phyloP scores from a whole-genome alignment of 2,329 filamentous ascomycete species.

The Cordyceps militaris region DNA sequence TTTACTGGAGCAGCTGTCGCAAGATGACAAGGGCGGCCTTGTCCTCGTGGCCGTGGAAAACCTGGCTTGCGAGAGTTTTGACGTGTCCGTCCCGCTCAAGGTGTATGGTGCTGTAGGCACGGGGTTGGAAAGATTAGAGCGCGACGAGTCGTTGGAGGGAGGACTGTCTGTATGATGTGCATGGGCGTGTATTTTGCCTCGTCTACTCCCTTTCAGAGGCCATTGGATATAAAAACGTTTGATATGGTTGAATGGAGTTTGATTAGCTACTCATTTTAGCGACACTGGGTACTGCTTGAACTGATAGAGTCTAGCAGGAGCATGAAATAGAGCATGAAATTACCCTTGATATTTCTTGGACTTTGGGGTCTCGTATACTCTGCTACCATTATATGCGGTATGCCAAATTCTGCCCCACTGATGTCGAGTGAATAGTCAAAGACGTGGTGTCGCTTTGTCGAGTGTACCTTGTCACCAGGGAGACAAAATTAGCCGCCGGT shows the following conservation, averaged over 20 bases:
- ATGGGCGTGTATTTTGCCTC: background rate
- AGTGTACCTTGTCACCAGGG: too few relatives aligned
- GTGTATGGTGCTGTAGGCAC: slow-evolving; percentile 64
- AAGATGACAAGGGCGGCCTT: slow-evolving; percentile 67
- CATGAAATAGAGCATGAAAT: background rate
- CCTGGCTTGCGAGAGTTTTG: slow-evolving; percentile 80
- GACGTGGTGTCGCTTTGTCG: too few relatives aligned
- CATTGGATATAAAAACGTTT: slow-evolving; percentile 8
- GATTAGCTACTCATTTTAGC: background rate
- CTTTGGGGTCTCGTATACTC: too few relatives aligned
- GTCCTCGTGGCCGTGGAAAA: slow-evolving; percentile 73
- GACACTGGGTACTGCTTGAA: background rate
- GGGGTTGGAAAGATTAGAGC: slow-evolving; percentile 48
- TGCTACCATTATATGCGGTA: too few relatives aligned
- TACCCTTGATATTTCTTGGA: background rate
- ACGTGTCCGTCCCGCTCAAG: slow-evolving; percentile 75
- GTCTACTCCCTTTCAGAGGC: background rate
- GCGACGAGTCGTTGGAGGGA: slow-evolving; percentile 46
- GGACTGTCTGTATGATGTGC: slow-evolving; percentile 31
- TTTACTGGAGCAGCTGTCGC: slow-evolving; percentile 71
- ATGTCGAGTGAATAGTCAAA: too few relatives aligned
- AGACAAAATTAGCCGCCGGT: too few relatives aligned
- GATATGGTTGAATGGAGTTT: background rate
- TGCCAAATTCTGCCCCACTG: too few relatives aligned
- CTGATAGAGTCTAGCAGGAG: background rate